phyloP scores from a whole-genome alignment of 176 grass and related monocot species.

The Luzula sylvatica region DNA sequence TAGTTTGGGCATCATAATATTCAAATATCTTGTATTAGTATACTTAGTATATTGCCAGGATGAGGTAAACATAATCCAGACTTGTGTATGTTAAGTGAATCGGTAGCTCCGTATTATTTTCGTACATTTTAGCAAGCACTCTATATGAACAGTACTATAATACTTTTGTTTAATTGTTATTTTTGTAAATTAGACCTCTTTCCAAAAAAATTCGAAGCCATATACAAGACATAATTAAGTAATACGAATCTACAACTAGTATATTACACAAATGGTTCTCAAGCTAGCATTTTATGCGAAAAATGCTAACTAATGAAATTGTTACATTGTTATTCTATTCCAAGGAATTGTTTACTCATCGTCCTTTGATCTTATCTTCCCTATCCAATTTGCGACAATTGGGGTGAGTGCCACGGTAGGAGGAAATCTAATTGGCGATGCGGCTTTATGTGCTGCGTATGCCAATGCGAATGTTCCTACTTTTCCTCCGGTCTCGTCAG shows the following conservation, averaged over 20 bases:
- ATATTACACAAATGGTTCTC: no score
- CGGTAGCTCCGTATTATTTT: no score
- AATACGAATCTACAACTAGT: no score
- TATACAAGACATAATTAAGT: no score
- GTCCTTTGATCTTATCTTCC: constrained; percentile 46
- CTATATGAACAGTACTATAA: neutral
- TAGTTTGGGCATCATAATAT: no score
- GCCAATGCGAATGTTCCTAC: constrained; percentile 83
- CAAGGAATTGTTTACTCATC: neutral
- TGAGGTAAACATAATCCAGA: no score
- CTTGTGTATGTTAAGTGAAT: no score
- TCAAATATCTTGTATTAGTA: no score
- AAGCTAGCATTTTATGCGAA: no score
- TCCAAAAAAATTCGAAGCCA: no score
- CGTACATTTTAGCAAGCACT: no score
- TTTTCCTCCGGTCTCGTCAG: constrained; percentile 79
- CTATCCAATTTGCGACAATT: constrained; percentile 77
- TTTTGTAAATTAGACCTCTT: neutral
- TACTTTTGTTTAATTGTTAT: constrained; percentile 12
- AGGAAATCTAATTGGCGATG: constrained; percentile 97
- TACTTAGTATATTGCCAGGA: no score
- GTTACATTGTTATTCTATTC: neutral
- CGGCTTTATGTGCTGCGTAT: constrained; percentile 85
- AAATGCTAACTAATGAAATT: neutral
- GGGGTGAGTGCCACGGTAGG: constrained; percentile 91